Conservation (phyloP, 2,329 filamentous ascomycete species). For the Helotiales sp. region DNA sequence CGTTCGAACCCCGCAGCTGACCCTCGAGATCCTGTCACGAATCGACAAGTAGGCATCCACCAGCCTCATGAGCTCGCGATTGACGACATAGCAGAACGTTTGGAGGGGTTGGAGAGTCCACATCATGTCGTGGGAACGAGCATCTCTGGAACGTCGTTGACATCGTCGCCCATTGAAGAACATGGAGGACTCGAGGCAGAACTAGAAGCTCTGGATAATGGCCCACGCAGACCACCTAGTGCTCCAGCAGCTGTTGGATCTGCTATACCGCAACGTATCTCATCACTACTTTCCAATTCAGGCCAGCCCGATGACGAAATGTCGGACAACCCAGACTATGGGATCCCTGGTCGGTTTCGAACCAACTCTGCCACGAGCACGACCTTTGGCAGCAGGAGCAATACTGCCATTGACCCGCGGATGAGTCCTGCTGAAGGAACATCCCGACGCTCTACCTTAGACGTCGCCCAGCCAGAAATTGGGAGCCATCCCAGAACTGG, state of each 20-base stretch:
- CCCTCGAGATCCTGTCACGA: slow-evolving; percentile 36
- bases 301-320: slow-evolving; percentile 27
- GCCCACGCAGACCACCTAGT: slow-evolving; percentile 7
- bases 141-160: slow-evolving; percentile 20
- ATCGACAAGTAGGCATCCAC: slow-evolving; percentile 13
- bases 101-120: slow-evolving; percentile 13
- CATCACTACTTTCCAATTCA: slow-evolving; percentile 21
- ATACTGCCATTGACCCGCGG: slow-evolving; percentile 11
- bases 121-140: background rate
- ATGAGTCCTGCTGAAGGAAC: slow-evolving; percentile 28
- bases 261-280: slow-evolving; percentile 16
- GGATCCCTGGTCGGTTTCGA: slow-evolving; percentile 27
- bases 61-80: slow-evolving; percentile 25
- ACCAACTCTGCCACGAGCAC: slow-evolving; percentile 22
- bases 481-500: slow-evolving; percentile 23
- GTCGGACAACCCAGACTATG: slow-evolving; percentile 29
- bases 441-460: slow-evolving; percentile 27
- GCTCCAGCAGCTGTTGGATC: slow-evolving; percentile 8
- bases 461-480: slow-evolving; percentile 13
- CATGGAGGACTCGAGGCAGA: slow-evolving; percentile 28
- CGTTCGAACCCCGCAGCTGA: slow-evolving; percentile 37
- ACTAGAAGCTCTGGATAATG: slow-evolving; percentile 17
- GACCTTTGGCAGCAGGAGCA: slow-evolving; percentile 8
- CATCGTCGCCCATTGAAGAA: slow-evolving; percentile 29
- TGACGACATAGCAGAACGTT: slow-evolving; percentile 27